These are phyloP conservation scores for Puccinia brachypodii DNA, from an alignment of 1,284 basidiomycete genomes.

Conservation along the genomic window DNA sequence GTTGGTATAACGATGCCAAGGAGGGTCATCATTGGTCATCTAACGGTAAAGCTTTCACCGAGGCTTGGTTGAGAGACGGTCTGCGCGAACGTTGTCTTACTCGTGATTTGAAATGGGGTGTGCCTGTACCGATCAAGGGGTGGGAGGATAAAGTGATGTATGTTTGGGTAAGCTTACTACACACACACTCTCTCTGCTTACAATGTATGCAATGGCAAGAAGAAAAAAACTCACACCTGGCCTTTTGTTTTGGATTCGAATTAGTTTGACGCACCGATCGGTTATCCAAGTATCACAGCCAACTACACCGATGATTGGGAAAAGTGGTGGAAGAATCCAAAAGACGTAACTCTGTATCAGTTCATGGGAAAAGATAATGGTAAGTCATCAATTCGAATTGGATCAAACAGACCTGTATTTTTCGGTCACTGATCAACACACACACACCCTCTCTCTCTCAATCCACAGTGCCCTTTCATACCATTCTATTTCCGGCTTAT, in stretches of 20 bases:
- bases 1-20: slow-evolving; percentile 81
- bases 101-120: slow-evolving; percentile 93
- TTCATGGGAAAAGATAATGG: slow-evolving; percentile 72
- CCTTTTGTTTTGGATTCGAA: neutral
- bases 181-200: neutral
- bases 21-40: slow-evolving; percentile 84
- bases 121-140: slow-evolving; percentile 74
- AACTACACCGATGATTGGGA: slow-evolving; percentile 93
- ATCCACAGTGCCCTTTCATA: slow-evolving; percentile 88
- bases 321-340: slow-evolving; percentile 94
- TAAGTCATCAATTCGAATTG: slow-evolving; percentile 4
- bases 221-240: neutral
- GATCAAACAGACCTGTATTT: neutral
- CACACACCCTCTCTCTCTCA: too few species aligned
- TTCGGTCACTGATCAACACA: slow-evolving; percentile 8
- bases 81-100: slow-evolving; percentile 88
- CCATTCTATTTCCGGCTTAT: slow-evolving; percentile 89
- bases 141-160: slow-evolving; percentile 84
- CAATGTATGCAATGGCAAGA: neutral
- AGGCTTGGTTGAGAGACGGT: slow-evolving; percentile 83
- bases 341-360: slow-evolving; percentile 89
- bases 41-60: slow-evolving; percentile 87
- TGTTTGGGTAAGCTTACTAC: slow-evolving; percentile 58
- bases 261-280: slow-evolving; percentile 95
- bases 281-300: slow-evolving; percentile 96